phyloP scores from a whole-genome alignment of 2,329 filamentous ascomycete genomes.

The Colletotrichum melonis region DNA sequence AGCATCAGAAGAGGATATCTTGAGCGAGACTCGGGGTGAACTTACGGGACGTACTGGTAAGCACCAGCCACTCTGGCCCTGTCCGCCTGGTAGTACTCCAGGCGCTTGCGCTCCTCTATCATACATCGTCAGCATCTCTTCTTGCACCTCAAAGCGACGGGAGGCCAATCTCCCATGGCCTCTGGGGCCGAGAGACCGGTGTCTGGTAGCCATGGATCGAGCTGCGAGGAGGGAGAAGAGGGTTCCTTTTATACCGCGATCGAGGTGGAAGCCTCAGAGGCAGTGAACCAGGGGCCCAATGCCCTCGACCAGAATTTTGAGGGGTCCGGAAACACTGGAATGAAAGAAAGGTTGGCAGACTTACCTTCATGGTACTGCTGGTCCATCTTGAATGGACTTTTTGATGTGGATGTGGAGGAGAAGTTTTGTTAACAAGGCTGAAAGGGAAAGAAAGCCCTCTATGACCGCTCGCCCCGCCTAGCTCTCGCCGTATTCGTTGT shows the following conservation, averaged over 20 bases:
- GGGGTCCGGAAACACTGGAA: not conserved
- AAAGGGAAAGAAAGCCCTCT: not conserved
- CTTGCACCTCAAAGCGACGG: not conserved
- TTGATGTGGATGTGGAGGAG: not conserved
- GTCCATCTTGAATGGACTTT: not conserved
- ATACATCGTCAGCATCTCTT: not conserved
- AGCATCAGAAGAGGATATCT: not conserved
- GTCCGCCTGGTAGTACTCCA: not conserved
- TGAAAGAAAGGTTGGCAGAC: not conserved
- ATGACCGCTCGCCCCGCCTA: too few species aligned
- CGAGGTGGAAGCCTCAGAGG: not conserved
- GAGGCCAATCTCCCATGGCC: not conserved
- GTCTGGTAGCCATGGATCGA: too few species aligned
- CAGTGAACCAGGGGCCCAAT: not conserved
- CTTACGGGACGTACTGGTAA: not conserved
- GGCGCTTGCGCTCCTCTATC: not conserved
- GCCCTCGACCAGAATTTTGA: not conserved
- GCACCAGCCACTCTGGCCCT: not conserved
- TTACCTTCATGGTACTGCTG: not conserved
- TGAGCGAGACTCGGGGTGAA: not conserved
- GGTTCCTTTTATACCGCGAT: too few species aligned
- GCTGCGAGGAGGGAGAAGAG: not conserved
- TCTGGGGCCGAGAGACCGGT: too few species aligned
- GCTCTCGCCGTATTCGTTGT: too few species aligned
- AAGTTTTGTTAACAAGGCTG: not conserved